Base-by-base conservation (phyloP, 176 grass and related monocot genomes). In the Raddia distichophylla region DNA sequence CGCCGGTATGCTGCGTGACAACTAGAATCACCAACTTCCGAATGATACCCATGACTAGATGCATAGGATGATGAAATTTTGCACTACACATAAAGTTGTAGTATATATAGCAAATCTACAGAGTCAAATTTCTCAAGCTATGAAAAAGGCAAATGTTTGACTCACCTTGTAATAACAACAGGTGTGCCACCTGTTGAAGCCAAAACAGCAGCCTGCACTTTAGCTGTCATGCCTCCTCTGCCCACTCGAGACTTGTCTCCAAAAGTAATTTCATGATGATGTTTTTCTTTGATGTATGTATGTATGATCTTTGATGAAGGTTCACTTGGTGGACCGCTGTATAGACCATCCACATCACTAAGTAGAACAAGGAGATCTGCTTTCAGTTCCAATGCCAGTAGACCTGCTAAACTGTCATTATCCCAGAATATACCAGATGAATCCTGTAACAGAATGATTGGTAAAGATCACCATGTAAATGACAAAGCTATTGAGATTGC, bases 341-440 rank as follows among this genome's bases (percentile, higher is more conserved):
- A 99, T 35, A 99, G 90, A n/a, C 96, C 96, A 82, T 95, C 93
- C 67, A 99, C 96, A 66, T 99, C 96, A 85, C 96, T 99, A 8
- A 99, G 85, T 40, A 99, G 71, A 86, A 99, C 77, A 82, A 99
- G 92, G 43, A 99, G 89, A 79, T 99, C 93, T 16, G 93, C 90
- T 84, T 95, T 95, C 33, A 95, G 77, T 80, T 99, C 96, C 55
- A 99, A 82, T n/a, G 96, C 96, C 67, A 99, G 27, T 19, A 99
- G 84, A 42, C 90, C 96, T 15, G 96, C 93, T 90, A 99, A 88
- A 90, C 96, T 99, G n/a, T 99, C 96, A 89, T 99, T 99, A 63
- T 99, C 96, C 96, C 96, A 99, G 86, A 99, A 99, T 57, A 99
- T 99, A 59, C 96, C 96, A 79, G 86, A 95, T 76, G 96, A 95